Conservation (phyloP, 129 eudicot genomes). For the Lactuca sativa region DNA sequence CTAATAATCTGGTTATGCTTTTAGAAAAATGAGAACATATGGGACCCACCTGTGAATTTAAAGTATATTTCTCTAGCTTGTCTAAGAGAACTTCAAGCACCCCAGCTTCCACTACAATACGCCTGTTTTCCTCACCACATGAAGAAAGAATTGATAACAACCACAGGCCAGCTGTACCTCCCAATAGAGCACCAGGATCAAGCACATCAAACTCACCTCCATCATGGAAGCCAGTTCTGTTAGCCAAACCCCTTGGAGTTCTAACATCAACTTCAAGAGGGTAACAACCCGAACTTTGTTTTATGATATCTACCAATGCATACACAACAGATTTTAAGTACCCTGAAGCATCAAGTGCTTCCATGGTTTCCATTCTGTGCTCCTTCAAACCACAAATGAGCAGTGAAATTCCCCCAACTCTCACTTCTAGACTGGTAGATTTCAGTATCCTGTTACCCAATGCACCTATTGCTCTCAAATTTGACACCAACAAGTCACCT, state of each 20-base stretch:
- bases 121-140: conserved; percentile 42
- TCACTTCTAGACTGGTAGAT: conserved; percentile 60
- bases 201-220: conserved; percentile 52
- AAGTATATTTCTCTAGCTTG: conserved; percentile 56
- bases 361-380: conserved; percentile 41
- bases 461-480: conserved; percentile 51
- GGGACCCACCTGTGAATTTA: conserved; percentile 51
- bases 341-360: conserved; percentile 55
- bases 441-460: conserved; percentile 61
- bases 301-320: conserved; percentile 61
- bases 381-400: conserved; percentile 68
- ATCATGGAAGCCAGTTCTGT: conserved; percentile 53
- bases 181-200: conserved; percentile 68
- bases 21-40: background rate
- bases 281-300: conserved; percentile 40
- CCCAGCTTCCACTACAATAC: conserved; percentile 65
- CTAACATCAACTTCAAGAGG: conserved; percentile 49
- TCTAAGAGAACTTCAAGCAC: conserved; percentile 63
- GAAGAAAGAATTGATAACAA: conserved; percentile 62
- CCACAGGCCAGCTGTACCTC: conserved; percentile 76
- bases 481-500: conserved; percentile 48
- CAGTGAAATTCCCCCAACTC: conserved; percentile 64
- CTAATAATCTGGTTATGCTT: background rate
- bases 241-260: conserved; percentile 45
- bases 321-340: conserved; percentile 50